Conservation (phyloP, 345 rosid species). For the Noccaea caerulescens region DNA sequence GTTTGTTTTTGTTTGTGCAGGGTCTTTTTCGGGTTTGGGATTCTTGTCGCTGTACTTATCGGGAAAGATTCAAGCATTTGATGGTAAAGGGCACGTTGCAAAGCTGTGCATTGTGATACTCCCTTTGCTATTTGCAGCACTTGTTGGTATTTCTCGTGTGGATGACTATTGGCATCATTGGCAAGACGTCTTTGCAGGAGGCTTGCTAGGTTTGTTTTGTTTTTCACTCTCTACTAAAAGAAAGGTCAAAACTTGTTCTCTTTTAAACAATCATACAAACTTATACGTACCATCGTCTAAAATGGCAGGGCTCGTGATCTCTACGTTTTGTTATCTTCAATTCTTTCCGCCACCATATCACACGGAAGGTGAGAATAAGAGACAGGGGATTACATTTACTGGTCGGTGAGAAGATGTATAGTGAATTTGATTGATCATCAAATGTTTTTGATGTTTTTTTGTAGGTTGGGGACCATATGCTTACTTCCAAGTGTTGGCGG, state of each 20-base stretch:
- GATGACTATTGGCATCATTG: slow-evolving; percentile 94
- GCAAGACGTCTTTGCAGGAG: slow-evolving; percentile 86
- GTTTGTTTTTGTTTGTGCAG: slow-evolving; percentile 42
- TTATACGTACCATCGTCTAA: not conserved
- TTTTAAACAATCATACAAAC: not conserved
- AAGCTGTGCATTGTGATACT: slow-evolving; percentile 66
- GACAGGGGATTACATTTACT: not conserved
- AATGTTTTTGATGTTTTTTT: too few relatives aligned
- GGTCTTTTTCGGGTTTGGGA: slow-evolving; percentile 73
- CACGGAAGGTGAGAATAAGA: slow-evolving; percentile 52
- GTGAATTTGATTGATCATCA: not conserved
- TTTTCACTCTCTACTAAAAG: slow-evolving; percentile 22
- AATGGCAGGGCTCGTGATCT: slow-evolving; percentile 55
- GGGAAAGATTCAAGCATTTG: slow-evolving; percentile 74
- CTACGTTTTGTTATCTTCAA: slow-evolving; percentile 75
- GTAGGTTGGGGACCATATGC: slow-evolving; percentile 79
- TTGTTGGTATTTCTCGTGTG: slow-evolving; percentile 75
- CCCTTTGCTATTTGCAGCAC: slow-evolving; percentile 71
- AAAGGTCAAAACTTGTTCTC: slow-evolving; percentile 6
- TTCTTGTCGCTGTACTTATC: slow-evolving; percentile 65
- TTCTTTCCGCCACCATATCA: slow-evolving; percentile 76
- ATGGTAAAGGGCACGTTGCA: slow-evolving; percentile 70
- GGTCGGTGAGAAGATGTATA: not conserved
- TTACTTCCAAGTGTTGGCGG: slow-evolving; percentile 61
- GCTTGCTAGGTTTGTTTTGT: slow-evolving; percentile 58